phyloP scores from a whole-genome alignment of 1,284 basidiomycete species.

The Phenoliferia sp. region DNA sequence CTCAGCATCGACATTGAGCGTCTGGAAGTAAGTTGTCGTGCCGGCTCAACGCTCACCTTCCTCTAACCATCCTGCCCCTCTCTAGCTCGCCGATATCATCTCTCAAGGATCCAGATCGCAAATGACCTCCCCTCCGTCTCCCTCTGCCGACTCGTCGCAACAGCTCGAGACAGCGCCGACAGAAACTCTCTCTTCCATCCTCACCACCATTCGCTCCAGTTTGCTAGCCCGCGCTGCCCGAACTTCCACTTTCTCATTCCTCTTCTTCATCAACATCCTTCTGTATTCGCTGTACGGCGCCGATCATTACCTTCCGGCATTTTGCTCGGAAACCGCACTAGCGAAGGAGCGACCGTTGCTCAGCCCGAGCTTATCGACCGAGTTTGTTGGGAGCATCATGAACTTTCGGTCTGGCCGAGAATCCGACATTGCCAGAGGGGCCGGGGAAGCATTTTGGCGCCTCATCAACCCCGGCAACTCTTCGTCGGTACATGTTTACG shows the following conservation, averaged over 20 bases:
- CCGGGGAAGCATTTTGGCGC: constrained; percentile 60
- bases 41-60: constrained; percentile 1
- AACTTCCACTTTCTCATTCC: constrained; percentile 32
- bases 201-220: constrained; percentile 2
- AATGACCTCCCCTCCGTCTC: constrained; percentile 43
- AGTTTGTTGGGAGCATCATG: constrained; percentile 7
- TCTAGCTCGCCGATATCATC: constrained; percentile 68
- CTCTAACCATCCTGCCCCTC: not conserved
- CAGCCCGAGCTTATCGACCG: constrained; percentile 21
- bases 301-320: constrained; percentile 37
- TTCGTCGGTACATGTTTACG: constrained; percentile 66
- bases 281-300: constrained; percentile 39
- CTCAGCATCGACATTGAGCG: constrained; percentile 86
- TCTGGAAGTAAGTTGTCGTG: constrained; percentile 58
- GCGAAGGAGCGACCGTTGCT: constrained; percentile 25
- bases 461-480: constrained; percentile 68
- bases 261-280: constrained; percentile 41
- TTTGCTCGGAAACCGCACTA: constrained; percentile 34
- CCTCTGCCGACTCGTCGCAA: not conserved
- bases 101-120: constrained; percentile 57
- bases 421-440: constrained; percentile 19
- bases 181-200: not conserved
- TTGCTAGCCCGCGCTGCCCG: constrained; percentile 25
- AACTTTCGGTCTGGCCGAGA: not conserved
- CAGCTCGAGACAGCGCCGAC: not conserved